These are phyloP conservation scores for Delitschia confertaspora DNA, from an alignment of 495 filamentous ascomycete genomes.

Conservation along the genomic window DNA sequence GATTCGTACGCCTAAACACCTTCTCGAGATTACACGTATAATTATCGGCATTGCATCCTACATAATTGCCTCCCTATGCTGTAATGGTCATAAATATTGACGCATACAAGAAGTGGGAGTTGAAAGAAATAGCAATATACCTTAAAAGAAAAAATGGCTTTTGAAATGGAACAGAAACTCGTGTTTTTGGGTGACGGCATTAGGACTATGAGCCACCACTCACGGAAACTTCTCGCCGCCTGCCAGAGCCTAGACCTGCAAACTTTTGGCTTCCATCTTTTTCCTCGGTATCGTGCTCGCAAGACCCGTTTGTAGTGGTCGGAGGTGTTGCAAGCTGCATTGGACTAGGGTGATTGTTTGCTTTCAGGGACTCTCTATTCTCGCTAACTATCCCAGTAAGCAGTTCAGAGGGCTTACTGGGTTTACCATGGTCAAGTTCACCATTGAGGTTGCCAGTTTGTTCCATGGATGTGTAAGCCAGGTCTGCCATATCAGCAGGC, in stretches of 20 bases:
- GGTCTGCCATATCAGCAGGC: constrained; percentile 20
- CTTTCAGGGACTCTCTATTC: constrained; percentile 1
- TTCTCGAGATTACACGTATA: no score
- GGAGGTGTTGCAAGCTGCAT: constrained; percentile 35
- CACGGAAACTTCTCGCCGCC: not conserved
- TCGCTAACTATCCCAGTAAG: constrained; percentile 18
- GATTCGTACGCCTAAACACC: no score
- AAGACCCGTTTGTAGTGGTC: constrained; percentile 31
- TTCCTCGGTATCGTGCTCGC: constrained; percentile 13
- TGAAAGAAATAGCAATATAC: no score
- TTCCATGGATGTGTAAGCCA: constrained; percentile 10
- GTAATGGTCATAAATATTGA: no score
- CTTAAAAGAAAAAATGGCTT: no score
- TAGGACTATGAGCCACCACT: constrained; percentile 2
- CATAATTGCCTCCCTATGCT: no score
- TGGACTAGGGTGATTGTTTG: constrained; percentile 10
- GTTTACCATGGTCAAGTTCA: not conserved
- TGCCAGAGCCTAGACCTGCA: not conserved
- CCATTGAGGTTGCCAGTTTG: not conserved
- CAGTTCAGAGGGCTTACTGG: constrained; percentile 6
- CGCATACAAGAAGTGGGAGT: no score
- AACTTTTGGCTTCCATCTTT: constrained; percentile 1
- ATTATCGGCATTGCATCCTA: no score
- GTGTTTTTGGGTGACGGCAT: no score
- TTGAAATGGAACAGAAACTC: no score